Conservation (phyloP, 495 filamentous ascomycete species). For the Glutinoglossum americanum region DNA sequence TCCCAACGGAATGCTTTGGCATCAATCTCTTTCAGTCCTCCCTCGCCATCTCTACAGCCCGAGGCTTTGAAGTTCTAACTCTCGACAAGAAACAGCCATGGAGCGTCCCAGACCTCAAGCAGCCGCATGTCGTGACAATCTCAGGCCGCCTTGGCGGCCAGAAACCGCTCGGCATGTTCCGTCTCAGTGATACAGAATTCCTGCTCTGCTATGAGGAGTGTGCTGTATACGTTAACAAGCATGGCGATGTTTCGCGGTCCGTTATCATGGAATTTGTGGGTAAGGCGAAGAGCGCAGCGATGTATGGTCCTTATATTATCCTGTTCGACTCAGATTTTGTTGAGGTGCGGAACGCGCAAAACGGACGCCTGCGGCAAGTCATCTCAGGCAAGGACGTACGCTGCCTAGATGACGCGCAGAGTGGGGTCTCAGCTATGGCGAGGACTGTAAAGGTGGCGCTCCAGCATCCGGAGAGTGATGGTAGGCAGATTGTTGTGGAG, state of each 20-base stretch:
- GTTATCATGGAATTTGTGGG: constrained; percentile 98
- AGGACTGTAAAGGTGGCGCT: constrained; percentile 81
- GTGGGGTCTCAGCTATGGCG: constrained; percentile 11
- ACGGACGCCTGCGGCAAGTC: constrained; percentile 80
- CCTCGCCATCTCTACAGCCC: constrained; percentile 72
- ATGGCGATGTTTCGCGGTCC: constrained; percentile 76
- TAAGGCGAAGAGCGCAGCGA: constrained; percentile 62
- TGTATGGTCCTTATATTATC: constrained; percentile 64
- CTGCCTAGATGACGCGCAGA: constrained; percentile 51
- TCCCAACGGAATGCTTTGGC: constrained; percentile 84
- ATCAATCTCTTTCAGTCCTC: constrained; percentile 91
- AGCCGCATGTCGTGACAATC: constrained; percentile 56
- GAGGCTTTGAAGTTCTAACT: constrained; percentile 89
- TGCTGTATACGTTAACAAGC: constrained; percentile 93
- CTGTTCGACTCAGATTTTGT: constrained; percentile 80
- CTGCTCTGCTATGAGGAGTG: constrained; percentile 86
- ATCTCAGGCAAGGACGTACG: constrained; percentile 76
- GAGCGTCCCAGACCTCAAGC: constrained; percentile 68
- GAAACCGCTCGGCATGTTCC: constrained; percentile 86
- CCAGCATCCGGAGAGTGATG: constrained; percentile 72
- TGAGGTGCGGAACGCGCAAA: constrained; percentile 90
- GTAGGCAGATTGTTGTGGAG: constrained; percentile 73
- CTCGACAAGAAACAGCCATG: constrained; percentile 88
- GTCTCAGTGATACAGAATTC: constrained; percentile 80
- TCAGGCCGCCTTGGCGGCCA: constrained; percentile 58